phyloP scores from a whole-genome alignment of 257 asterid genomes.

The Ballota nigra region DNA sequence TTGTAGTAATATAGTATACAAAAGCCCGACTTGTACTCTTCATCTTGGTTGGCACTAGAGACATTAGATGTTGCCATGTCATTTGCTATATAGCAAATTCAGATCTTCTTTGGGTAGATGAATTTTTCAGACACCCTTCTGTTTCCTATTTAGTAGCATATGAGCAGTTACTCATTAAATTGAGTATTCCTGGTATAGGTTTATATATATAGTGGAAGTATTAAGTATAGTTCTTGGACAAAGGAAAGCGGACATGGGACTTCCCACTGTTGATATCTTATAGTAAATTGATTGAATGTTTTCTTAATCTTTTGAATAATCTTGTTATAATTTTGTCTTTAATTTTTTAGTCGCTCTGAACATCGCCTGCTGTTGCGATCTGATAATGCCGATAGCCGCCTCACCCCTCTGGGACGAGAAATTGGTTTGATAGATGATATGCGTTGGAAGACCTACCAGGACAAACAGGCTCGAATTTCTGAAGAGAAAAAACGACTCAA shows the following conservation, averaged over 20 bases:
- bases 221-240: slow-evolving; percentile 4
- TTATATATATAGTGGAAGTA: not conserved
- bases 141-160: not conserved
- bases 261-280: not conserved
- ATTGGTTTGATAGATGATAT: slow-evolving; percentile 81
- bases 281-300: not conserved
- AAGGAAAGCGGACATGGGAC: not conserved
- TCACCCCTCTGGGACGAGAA: slow-evolving; percentile 91
- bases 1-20: not conserved
- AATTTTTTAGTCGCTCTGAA: slow-evolving; percentile 77
- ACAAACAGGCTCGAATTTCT: slow-evolving; percentile 72
- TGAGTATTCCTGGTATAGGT: not conserved
- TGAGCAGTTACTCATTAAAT: not conserved
- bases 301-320: not conserved
- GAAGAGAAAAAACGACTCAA: slow-evolving; percentile 88
- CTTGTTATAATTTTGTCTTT: not conserved
- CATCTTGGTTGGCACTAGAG: not conserved
- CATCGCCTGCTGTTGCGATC: slow-evolving; percentile 90
- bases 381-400: slow-evolving; percentile 98
- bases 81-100: too few species aligned
- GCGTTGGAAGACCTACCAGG: slow-evolving; percentile 78
- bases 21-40: too few species aligned
- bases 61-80: not conserved
- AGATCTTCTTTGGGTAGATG: not conserved
- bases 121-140: not conserved